Evolutionary conservation across 2,329 filamentous ascomycete species (phyloP).

Genomic region (Bipolaris bicolor): DNA sequence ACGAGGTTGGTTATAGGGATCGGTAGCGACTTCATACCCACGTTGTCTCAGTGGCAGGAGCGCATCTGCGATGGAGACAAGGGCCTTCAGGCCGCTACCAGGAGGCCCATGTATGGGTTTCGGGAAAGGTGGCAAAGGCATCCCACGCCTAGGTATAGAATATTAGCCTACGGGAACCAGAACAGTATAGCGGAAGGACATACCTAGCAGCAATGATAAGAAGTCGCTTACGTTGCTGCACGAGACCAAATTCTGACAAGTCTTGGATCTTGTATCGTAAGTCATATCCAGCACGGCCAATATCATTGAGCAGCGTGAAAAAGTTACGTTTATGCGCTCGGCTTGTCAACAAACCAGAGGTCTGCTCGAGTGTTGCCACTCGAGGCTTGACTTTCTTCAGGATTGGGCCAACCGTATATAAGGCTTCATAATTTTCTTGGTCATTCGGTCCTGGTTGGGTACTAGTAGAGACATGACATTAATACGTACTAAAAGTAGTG

Average conservation of each 20-base stretch:
- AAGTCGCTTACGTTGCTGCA: conserved; percentile 35
- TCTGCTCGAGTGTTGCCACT: conserved; percentile 27
- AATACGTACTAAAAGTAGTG: neutral
- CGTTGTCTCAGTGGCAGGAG: conserved; percentile 20
- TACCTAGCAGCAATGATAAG: conserved; percentile 38
- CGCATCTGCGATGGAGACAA: conserved; percentile 27
- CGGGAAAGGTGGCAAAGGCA: conserved; percentile 41
- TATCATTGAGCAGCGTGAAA: conserved; percentile 22
- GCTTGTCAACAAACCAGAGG: conserved; percentile 13
- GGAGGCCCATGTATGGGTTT: conserved; percentile 29
- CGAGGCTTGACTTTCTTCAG: conserved; percentile 24
- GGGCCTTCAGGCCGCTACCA: conserved; percentile 30
- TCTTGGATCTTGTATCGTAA: conserved; percentile 31
- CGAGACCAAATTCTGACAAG: conserved; percentile 28
- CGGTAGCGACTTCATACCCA: neutral
- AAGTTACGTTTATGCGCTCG: conserved; percentile 19
- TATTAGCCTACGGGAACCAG: conserved; percentile 11
- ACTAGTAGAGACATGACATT: neutral
- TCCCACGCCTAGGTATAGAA: conserved; percentile 19
- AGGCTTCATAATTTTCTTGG: conserved; percentile 28
- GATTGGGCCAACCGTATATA: conserved; percentile 22
- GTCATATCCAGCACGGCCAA: conserved; percentile 29
- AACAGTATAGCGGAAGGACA: neutral
- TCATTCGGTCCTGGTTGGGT: conserved; percentile 26
- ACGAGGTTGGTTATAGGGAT: conserved; percentile 30